Evolutionary conservation across 495 filamentous ascomycete genomes (phyloP).

Genomic region (Neohortaea acidophila): DNA sequence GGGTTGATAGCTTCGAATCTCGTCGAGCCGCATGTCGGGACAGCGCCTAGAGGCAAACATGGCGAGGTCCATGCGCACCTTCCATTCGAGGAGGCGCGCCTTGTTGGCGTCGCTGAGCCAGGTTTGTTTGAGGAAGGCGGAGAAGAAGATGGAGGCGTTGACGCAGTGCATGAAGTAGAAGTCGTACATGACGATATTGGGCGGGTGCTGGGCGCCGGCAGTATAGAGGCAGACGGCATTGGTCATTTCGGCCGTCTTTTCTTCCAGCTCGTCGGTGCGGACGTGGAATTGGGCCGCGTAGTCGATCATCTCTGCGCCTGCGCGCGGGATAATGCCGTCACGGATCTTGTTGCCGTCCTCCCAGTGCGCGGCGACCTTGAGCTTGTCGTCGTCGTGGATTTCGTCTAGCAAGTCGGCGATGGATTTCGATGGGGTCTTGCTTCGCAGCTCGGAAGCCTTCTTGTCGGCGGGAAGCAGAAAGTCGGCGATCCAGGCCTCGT

Average conservation of each 20-base stretch:
- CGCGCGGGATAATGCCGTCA: slow-evolving; percentile 49
- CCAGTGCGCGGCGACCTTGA: slow-evolving; percentile 35
- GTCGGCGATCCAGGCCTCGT: slow-evolving; percentile 33
- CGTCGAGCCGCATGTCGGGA: slow-evolving; percentile 39
- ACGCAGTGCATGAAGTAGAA: slow-evolving; percentile 67
- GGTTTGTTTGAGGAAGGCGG: slow-evolving; percentile 31
- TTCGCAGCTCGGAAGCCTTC: slow-evolving; percentile 25
- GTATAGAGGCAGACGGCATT: slow-evolving; percentile 50
- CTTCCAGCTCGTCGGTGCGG: slow-evolving; percentile 44
- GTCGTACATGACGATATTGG: slow-evolving; percentile 54
- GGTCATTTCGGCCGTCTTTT: slow-evolving; percentile 61
- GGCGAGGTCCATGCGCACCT: slow-evolving; percentile 51
- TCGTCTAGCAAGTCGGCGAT: slow-evolving; percentile 45
- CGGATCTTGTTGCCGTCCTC: slow-evolving; percentile 46
- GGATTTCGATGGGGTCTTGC: slow-evolving; percentile 27
- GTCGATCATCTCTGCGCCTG: slow-evolving; percentile 44
- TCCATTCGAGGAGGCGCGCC: slow-evolving; percentile 57
- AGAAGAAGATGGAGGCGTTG: slow-evolving; percentile 49
- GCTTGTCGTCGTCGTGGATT: slow-evolving; percentile 37
- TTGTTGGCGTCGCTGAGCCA: slow-evolving; percentile 36
- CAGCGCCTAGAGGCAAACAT: slow-evolving; percentile 47
- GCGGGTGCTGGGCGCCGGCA: slow-evolving; percentile 41
- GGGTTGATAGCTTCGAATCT: slow-evolving; percentile 39
- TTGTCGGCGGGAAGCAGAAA: slow-evolving; percentile 42
- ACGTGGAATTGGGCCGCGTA: slow-evolving; percentile 46